Percentiles rank a stretch among this genome's conserved stretches.
Conservation (phyloP, 345 rosid genomes). For the Ceriops zippeliana region DNA sequence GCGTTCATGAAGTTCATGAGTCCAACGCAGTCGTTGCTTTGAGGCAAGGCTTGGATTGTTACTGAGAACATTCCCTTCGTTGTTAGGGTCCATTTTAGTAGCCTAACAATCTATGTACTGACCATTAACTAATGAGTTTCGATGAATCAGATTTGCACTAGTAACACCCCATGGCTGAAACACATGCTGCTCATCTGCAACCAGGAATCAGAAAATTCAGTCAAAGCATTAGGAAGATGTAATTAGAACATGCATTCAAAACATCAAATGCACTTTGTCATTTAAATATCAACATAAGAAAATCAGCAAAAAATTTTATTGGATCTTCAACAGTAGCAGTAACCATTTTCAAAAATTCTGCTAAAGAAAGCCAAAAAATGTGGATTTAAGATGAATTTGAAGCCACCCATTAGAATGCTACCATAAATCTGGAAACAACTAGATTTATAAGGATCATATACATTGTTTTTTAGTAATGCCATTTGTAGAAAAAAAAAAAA, state of each 20-base stretch:
- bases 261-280: not conserved
- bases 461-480: not conserved
- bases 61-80: constrained; percentile 55
- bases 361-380: too few species aligned
- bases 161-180: constrained; percentile 43
- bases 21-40: constrained; percentile 96
- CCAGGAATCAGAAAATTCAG: constrained; percentile 14
- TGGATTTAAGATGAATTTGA: too few species aligned
- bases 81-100: constrained; percentile 64
- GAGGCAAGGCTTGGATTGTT: constrained; percentile 81
- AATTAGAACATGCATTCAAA: not conserved
- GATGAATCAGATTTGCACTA: constrained; percentile 38
- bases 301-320: not conserved
- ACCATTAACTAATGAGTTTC: constrained; percentile 49
- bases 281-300: not conserved
- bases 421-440: too few species aligned
- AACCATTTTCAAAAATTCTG: not conserved
- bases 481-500: not conserved
- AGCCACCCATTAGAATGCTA: too few species aligned
- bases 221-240: not conserved
- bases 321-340: not conserved
- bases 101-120: constrained; percentile 45
- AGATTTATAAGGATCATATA: too few species aligned
- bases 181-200: constrained; percentile 46
- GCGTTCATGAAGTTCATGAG: constrained; percentile 97